Base-by-base conservation (phyloP, 208 protist species). In the Tritrichomonas foetus region DNA sequence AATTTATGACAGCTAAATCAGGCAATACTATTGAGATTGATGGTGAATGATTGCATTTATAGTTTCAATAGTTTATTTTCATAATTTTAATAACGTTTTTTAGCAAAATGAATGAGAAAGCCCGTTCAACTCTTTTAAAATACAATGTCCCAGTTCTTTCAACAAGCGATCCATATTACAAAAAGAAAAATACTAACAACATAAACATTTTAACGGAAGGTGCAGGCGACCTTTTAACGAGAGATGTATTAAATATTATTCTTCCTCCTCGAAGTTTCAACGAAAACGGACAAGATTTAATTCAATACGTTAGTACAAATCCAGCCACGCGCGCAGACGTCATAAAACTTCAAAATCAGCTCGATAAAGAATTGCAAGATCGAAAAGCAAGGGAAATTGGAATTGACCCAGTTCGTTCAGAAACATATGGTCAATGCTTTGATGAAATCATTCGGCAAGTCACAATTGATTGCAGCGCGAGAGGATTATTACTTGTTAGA, bases 351-450 rank as follows among this genome's bases (percentile, higher is more conserved):
- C 98, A 99, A 95, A 97, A 98, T 66, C 95, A 97, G 66, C 95
- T 99, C 33, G 96, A 98, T 89, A 53, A 96, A 89, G 94, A 96
- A 27, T 96, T 99, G 27, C 95, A 97, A 93, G 94, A 97, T 78
- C 96, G 97, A 14, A 96, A 98, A 75, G 98, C 98, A 20, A 95
- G 97, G 25, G 97, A 98, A 41, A 97, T 94, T 22, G 98, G 98
- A 20, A 96, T 99, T 78, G 99, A 98, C 95, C 97, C 97, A 14
- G 97, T 99, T 39, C 96, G 98, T 22, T 97, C 98, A 69, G 97
- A 98, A 94, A 95, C 99, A 9, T 99, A 99, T 95, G 57, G 96
- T 22, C 98, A 99, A 94, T 95, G 97, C n/a, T 99, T 99, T 95
- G 98, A 97, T 93, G 97, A 97, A 94, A 93, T 99, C 22, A 99